phyloP scores from a whole-genome alignment of 345 rosid species.

The Sisymbrium irio region DNA sequence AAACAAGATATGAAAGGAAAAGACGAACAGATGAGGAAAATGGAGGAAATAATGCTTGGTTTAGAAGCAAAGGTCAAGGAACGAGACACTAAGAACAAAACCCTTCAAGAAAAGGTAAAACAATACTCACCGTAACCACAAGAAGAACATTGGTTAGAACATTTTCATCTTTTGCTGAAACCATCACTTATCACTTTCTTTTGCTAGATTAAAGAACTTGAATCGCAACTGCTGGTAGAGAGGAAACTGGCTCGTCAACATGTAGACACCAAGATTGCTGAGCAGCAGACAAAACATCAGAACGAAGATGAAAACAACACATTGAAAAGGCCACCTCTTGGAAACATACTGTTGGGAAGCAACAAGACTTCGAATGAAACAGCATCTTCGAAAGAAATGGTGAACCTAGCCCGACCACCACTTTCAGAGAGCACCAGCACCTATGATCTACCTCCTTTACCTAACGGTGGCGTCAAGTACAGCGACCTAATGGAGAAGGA shows the following conservation, averaged over 20 bases:
- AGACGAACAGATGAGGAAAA: conserved; percentile 76
- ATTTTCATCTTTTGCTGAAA: neutral
- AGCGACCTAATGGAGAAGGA: conserved; percentile 69
- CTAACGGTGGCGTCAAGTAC: conserved; percentile 39
- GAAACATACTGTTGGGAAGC: conserved; percentile 44
- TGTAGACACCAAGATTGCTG: conserved; percentile 84
- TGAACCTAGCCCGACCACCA: conserved; percentile 40
- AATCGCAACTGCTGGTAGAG: conserved; percentile 82
- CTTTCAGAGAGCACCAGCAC: conserved; percentile 39
- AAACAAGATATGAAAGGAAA: conserved; percentile 85
- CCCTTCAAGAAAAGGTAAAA: conserved; percentile 80
- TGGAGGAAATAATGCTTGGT: conserved; percentile 75
- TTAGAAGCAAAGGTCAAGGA: conserved; percentile 75
- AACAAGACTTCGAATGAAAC: conserved; percentile 44
- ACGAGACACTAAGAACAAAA: conserved; percentile 69
- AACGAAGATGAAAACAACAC: conserved; percentile 49
- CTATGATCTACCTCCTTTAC: conserved; percentile 38
- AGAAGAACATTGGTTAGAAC: neutral
- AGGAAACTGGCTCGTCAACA: conserved; percentile 96
- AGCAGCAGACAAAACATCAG: conserved; percentile 51
- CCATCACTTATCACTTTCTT: conserved; percentile 2
- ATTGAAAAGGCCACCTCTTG: conserved; percentile 51
- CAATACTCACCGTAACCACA: conserved; percentile 3
- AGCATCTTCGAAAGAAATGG: conserved; percentile 41
- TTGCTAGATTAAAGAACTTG: conserved; percentile 81